phyloP scores from a whole-genome alignment of 441 rosid species.

The Populus hybrid region DNA sequence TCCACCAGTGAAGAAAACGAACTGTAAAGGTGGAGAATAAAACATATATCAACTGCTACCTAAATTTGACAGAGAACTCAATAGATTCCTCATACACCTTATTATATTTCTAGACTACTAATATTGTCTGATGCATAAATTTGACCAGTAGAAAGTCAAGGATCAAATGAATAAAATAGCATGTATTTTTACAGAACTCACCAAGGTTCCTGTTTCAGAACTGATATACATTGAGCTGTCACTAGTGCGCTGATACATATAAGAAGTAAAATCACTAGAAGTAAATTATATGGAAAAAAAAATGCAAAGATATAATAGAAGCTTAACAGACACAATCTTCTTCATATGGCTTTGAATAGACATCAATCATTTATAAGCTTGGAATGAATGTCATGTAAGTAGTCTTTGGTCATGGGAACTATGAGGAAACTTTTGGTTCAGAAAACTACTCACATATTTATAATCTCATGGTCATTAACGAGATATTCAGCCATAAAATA shows the following conservation, averaged over 20 bases:
- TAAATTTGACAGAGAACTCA: too few relatives aligned
- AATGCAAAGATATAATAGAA: not conserved
- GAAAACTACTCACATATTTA: not conserved
- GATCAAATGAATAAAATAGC: conserved; percentile 2
- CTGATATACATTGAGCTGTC: conserved; percentile 43
- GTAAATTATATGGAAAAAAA: not conserved
- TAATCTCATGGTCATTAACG: not conserved
- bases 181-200: conserved; percentile 35
- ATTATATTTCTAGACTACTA: too few relatives aligned
- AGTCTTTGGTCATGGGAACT: not conserved
- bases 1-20: conserved; percentile 91
- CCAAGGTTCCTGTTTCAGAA: conserved; percentile 78
- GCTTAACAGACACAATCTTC: not conserved
- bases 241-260: conserved; percentile 56
- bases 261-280: conserved; percentile 18
- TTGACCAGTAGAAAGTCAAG: not conserved
- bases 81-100: too few relatives aligned
- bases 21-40: conserved; percentile 40
- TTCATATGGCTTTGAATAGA: conserved; percentile 2
- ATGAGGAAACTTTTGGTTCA: not conserved
- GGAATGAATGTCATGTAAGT: not conserved
- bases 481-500: not conserved
- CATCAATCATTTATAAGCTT: conserved; percentile 3
- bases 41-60: conserved; percentile 1
- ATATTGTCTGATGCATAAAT: not conserved